These are phyloP conservation scores for Blastocystis sp. DNA, from an alignment of 352 stramenopile genomes.

Conservation along the genomic window DNA sequence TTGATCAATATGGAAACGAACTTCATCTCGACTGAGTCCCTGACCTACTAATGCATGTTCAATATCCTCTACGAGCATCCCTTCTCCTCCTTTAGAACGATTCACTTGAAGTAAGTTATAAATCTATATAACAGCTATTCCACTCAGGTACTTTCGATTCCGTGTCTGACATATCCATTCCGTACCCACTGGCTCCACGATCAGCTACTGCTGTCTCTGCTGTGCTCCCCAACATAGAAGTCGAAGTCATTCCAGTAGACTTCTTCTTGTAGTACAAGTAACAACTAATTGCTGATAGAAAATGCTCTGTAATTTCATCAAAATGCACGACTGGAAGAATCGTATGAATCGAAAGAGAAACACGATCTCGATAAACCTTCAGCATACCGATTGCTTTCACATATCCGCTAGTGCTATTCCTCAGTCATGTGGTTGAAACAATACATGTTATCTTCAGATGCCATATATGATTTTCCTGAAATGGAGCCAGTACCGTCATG, in stretches of 20 bases:
- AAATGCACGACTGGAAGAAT: background rate
- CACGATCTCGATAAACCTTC: background rate
- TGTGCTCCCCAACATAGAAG: background rate
- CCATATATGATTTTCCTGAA: background rate
- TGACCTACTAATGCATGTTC: background rate
- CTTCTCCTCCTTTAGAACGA: background rate
- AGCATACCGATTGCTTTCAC: conserved; percentile 7
- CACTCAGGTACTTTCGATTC: background rate
- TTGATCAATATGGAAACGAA: conserved; percentile 1
- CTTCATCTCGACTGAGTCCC: background rate
- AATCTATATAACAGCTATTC: background rate
- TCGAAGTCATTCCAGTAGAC: background rate
- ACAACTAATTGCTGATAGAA: conserved; percentile 1
- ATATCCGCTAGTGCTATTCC: conserved; percentile 7
- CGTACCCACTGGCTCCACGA: background rate
- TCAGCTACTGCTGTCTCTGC: background rate
- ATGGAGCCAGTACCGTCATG: conserved; percentile 49
- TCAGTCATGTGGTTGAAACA: background rate
- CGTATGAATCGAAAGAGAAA: background rate
- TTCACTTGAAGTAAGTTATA: background rate
- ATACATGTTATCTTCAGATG: background rate
- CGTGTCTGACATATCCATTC: background rate
- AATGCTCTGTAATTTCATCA: conserved; percentile 54
- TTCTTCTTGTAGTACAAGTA: conserved; percentile 58
- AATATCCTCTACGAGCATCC: background rate